These are phyloP conservation scores for Penicillium frequentans DNA, from an alignment of 2,329 filamentous ascomycete genomes.

Conservation along the genomic window DNA sequence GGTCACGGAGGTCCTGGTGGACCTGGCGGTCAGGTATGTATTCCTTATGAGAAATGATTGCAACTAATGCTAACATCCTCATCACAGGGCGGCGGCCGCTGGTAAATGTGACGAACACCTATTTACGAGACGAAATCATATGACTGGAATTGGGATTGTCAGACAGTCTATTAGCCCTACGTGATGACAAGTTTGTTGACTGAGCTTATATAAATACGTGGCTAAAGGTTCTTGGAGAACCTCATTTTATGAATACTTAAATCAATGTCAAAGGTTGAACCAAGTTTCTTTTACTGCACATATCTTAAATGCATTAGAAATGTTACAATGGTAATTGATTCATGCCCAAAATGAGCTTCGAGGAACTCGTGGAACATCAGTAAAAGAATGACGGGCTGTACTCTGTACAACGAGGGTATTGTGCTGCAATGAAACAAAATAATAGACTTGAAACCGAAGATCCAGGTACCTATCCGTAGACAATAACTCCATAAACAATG, in stretches of 20 bases:
- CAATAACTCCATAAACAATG: slow-evolving; percentile 1
- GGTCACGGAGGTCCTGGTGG: neutral
- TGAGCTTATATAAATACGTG: neutral
- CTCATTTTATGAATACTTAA: neutral
- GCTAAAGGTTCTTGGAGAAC: neutral
- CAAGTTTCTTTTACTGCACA: neutral
- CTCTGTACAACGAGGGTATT: neutral
- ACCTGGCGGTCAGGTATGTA: neutral
- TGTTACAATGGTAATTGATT: neutral
- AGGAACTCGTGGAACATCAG: neutral
- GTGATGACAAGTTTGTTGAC: neutral
- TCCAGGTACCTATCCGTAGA: neutral
- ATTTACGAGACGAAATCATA: neutral
- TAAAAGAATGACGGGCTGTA: neutral
- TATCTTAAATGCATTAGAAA: neutral
- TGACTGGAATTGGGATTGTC: neutral
- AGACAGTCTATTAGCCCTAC: neutral
- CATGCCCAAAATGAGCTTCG: neutral
- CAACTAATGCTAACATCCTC: neutral
- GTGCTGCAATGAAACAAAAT: neutral
- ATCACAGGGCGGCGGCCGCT: slow-evolving; percentile 4
- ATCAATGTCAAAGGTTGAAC: neutral
- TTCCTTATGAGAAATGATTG: neutral
- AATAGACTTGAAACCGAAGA: neutral
- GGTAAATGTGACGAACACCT: neutral